Conservation (phyloP, 768 basidiomycete genomes). For the Leucocoprinus sp. region DNA sequence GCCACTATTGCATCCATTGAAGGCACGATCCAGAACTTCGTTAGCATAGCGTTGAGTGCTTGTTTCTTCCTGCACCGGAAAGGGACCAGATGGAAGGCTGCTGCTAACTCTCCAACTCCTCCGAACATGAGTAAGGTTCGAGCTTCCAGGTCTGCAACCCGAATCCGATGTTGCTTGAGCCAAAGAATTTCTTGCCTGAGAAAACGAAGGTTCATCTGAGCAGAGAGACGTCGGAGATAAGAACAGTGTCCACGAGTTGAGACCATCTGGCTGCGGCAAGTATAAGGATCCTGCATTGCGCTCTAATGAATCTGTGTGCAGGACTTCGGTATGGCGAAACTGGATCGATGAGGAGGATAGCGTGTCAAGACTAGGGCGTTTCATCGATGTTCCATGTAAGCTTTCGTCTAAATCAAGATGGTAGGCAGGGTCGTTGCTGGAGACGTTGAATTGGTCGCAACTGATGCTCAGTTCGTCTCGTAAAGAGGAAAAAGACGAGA, state of each 20-base stretch:
- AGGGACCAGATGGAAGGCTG: not conserved
- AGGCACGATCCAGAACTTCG: slow-evolving; percentile 4
- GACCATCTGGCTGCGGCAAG: slow-evolving; percentile 22
- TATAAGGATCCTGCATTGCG: not conserved
- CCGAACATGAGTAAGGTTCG: not conserved
- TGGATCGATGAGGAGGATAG: slow-evolving; percentile 7
- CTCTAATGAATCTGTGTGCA: not conserved
- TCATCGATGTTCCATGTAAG: not conserved
- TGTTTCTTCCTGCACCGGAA: not conserved
- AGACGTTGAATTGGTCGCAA: not conserved
- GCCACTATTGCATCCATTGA: not conserved
- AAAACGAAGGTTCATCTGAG: slow-evolving; percentile 7
- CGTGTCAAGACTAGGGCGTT: not conserved
- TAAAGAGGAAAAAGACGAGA: slow-evolving; percentile 2
- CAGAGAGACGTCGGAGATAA: slow-evolving; percentile 17
- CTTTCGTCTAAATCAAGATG: not conserved
- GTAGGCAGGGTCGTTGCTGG: not conserved
- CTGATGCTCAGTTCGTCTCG: not conserved
- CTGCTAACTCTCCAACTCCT: not conserved
- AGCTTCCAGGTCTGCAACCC: not conserved
- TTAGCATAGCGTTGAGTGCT: slow-evolving; percentile 4
- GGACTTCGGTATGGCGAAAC: not conserved
- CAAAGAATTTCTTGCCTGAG: slow-evolving; percentile 12
- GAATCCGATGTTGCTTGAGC: slow-evolving; percentile 7
- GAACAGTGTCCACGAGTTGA: slow-evolving; percentile 24